A percentile compares a stretch with the other conserved stretches of the same genome.
phyloP scores from a whole-genome alignment of 352 stramenopile species.

The Halophytophthora batemanensis region DNA sequence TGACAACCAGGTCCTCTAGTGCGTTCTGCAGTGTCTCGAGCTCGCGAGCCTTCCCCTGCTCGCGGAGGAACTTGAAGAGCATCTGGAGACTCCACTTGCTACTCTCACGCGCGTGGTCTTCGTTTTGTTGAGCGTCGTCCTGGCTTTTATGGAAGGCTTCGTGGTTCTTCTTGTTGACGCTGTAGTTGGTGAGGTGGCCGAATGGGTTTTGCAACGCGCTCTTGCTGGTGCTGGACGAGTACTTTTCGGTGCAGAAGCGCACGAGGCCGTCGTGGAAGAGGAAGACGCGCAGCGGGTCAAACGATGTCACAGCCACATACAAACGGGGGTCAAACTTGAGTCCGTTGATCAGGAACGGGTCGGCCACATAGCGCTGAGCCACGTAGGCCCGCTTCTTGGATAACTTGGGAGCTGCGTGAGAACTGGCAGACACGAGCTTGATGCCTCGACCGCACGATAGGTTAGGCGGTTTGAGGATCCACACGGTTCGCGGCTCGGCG shows the following conservation, averaged over 20 bases:
- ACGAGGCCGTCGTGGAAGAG: slow-evolving; percentile 86
- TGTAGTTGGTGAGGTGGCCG: slow-evolving; percentile 92
- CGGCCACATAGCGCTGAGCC: slow-evolving; percentile 67
- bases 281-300: slow-evolving; percentile 83
- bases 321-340: slow-evolving; percentile 92
- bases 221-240: slow-evolving; percentile 46
- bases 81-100: slow-evolving; percentile 85
- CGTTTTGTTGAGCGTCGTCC: slow-evolving; percentile 40
- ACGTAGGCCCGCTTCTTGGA: slow-evolving; percentile 76
- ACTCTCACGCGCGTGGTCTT: slow-evolving; percentile 32
- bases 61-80: slow-evolving; percentile 45
- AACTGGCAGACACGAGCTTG: slow-evolving; percentile 55
- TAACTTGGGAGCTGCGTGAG: slow-evolving; percentile 39
- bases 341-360: slow-evolving; percentile 85
- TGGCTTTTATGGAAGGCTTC: slow-evolving; percentile 69
- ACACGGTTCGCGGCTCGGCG: slow-evolving; percentile 46
- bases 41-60: slow-evolving; percentile 36
- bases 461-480: slow-evolving; percentile 81
- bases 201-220: slow-evolving; percentile 78
- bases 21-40: slow-evolving; percentile 33
- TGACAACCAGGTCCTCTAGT: slow-evolving; percentile 84
- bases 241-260: slow-evolving; percentile 84
- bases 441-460: slow-evolving; percentile 76
- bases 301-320: slow-evolving; percentile 88
- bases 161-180: slow-evolving; percentile 89